Evolutionary conservation across 108 stramenopile genomes (phyloP), one percentile per base, ranked within the genome.

Genomic region (Pseudonitzschia multistriata): DNA sequence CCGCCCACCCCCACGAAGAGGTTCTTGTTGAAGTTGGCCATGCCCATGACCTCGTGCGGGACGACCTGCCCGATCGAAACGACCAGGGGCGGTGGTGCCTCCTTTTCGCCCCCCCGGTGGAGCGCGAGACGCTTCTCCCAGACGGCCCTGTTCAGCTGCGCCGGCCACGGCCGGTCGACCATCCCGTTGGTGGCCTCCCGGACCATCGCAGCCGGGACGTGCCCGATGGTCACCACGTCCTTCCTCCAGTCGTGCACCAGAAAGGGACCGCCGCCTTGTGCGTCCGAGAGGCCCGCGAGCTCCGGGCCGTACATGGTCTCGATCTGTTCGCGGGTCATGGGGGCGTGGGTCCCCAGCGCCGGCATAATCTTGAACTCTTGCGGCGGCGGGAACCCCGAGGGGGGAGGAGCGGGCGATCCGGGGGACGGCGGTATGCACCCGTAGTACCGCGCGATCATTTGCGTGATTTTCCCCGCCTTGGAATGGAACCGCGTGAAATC

Each of bases 11-110:
- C 91, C 10, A 92, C 85, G 70, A 96, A 96, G n/a, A 96, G 64
- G 47, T 97, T 97, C 74, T 94, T 90, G 85, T 91, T 94, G 82
- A 83, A 96, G 72, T 98, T 98, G 21, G 97, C 95, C 96, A 98
- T 97, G 15, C 97, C 97, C 83, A 97, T 91, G 42, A 98, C 97
- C 70, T 97, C 95, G 65, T 96, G 95, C 19, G 93, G 95, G 2
- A 93, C 90, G 13, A 94, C 92, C 78, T 97, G 97, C 0, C 95
- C 97, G 49, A 98, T 88, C 29, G 90, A 93, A 5, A 98, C 52
- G 0, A 97, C 81, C 8, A 96, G 82, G 21, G 21, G 50, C 3
- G 25, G 21, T 19, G 3, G 22, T 25, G 15, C 30, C 27, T 56
- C 0, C 15, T 80, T 67, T 0, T 36, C 14, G 27, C 11, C 42